Conservation (phyloP, 2,329 filamentous ascomycete genomes). For the Teratosphaeria viscida region DNA sequence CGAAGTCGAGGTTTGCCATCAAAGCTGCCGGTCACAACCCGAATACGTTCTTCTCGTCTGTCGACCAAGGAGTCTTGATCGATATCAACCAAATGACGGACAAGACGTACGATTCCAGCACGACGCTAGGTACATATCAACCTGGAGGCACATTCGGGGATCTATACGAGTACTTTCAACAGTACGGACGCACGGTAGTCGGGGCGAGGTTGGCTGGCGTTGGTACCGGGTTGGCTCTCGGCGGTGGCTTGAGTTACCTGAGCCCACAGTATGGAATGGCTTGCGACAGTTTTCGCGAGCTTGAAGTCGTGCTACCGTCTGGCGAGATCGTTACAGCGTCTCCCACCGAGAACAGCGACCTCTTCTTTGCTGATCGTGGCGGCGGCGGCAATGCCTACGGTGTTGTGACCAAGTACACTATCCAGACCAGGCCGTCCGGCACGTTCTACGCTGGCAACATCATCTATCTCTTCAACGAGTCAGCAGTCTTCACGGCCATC, state of each 20-base stretch:
- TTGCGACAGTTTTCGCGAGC: slow-evolving; percentile 13
- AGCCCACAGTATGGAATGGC: slow-evolving; percentile 11
- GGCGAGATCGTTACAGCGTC: slow-evolving; percentile 40
- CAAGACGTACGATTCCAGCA: background rate
- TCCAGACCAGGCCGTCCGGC: slow-evolving; percentile 4
- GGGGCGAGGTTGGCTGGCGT: background rate
- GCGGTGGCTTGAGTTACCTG: slow-evolving; percentile 13
- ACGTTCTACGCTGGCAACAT: background rate
- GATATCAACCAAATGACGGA: background rate
- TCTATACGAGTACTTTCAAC: background rate
- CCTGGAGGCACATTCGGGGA: background rate
- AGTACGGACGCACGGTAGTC: background rate
- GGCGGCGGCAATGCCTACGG: slow-evolving; percentile 40
- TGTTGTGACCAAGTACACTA: slow-evolving; percentile 10
- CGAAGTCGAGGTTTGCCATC: background rate
- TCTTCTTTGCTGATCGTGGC: slow-evolving; percentile 45
- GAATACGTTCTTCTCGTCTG: background rate
- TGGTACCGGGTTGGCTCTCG: background rate
- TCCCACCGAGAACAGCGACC: slow-evolving; percentile 33
- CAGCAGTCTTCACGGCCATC: slow-evolving; percentile 11
- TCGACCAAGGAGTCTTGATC: background rate
- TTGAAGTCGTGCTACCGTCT: slow-evolving; percentile 40
- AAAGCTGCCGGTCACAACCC: background rate
- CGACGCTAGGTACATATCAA: background rate
- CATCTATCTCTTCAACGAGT: background rate